phyloP scores from a whole-genome alignment of 1,139 yeast species.

The Geotrichum carabidarum region DNA sequence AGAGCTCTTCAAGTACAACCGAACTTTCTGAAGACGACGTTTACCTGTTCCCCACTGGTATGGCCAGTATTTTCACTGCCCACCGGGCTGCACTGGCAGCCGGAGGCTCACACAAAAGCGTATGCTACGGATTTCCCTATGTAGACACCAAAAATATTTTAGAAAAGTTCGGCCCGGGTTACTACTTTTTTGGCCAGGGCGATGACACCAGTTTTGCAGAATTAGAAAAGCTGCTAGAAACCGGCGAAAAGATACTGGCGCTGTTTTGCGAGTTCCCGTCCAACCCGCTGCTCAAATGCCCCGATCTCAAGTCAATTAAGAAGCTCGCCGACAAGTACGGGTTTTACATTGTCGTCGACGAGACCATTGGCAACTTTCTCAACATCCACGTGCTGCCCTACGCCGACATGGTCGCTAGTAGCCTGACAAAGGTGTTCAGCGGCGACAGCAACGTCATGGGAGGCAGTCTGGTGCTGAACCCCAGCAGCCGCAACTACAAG shows the following conservation, averaged over 20 bases:
- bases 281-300: conserved; percentile 81
- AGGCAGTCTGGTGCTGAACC: conserved; percentile 79
- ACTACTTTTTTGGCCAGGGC: conserved; percentile 77
- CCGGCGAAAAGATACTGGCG: conserved; percentile 61
- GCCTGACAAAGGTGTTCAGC: conserved; percentile 85
- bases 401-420: conserved; percentile 80
- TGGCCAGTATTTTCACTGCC: conserved; percentile 85
- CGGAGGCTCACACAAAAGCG: conserved; percentile 48
- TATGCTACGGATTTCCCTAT: conserved; percentile 92
- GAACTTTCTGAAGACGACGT: conserved; percentile 57
- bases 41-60: conserved; percentile 81
- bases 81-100: conserved; percentile 58
- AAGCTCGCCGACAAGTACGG: conserved; percentile 60
- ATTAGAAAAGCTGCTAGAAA: conserved; percentile 56
- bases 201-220: conserved; percentile 52
- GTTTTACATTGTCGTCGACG: conserved; percentile 83
- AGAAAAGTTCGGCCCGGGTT: conserved; percentile 79
- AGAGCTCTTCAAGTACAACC: conserved; percentile 29
- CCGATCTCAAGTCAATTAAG: conserved; percentile 62
- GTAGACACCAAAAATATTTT: conserved; percentile 85
- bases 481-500: conserved; percentile 51
- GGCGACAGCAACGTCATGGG: conserved; percentile 97
- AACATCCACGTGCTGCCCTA: conserved; percentile 77
- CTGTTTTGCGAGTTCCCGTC: conserved; percentile 92
- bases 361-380: conserved; percentile 85